Evolutionary conservation across 1,139 yeast species (phyloP).

Genomic region (Kurtzmaniella quercitrusa): DNA sequence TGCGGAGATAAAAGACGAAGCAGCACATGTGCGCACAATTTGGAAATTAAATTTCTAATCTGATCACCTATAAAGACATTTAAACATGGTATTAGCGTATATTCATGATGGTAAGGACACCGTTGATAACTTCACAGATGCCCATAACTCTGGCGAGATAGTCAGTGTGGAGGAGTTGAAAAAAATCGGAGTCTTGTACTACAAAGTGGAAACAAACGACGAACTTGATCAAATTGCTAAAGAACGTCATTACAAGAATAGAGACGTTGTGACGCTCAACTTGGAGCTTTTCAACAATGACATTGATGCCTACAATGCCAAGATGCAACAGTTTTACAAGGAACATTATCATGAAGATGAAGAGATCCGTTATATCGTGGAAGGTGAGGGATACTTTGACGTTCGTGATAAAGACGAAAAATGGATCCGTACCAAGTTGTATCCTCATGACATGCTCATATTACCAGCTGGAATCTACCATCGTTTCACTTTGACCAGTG

Average conservation of each 20-base stretch:
- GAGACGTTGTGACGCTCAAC: constrained; percentile 67
- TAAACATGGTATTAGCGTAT: constrained; percentile 50
- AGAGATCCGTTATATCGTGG: constrained; percentile 85
- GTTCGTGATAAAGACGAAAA: constrained; percentile 64
- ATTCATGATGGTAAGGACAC: constrained; percentile 66
- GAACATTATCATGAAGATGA: constrained; percentile 97
- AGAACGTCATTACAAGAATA: constrained; percentile 70
- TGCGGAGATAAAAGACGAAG: no score
- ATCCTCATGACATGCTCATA: constrained; percentile 63
- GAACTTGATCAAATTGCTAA: constrained; percentile 65
- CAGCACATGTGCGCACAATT: constrained; percentile 1
- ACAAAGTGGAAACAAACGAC: constrained; percentile 45
- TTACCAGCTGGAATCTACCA: constrained; percentile 93
- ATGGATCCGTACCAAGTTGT: constrained; percentile 77
- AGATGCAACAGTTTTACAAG: constrained; percentile 67
- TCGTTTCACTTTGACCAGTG: constrained; percentile 71
- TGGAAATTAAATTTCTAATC: not conserved
- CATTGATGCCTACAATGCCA: constrained; percentile 53
- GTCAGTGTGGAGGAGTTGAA: constrained; percentile 51
- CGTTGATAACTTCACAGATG: constrained; percentile 62
- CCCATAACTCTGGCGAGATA: constrained; percentile 65
- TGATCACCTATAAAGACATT: not conserved
- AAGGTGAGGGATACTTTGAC: constrained; percentile 92
- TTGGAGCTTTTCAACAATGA: constrained; percentile 63
- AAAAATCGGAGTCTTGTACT: constrained; percentile 69